phyloP scores from a whole-genome alignment of 192 early-diverging fungal species.

The Entomortierella beljakovae region DNA sequence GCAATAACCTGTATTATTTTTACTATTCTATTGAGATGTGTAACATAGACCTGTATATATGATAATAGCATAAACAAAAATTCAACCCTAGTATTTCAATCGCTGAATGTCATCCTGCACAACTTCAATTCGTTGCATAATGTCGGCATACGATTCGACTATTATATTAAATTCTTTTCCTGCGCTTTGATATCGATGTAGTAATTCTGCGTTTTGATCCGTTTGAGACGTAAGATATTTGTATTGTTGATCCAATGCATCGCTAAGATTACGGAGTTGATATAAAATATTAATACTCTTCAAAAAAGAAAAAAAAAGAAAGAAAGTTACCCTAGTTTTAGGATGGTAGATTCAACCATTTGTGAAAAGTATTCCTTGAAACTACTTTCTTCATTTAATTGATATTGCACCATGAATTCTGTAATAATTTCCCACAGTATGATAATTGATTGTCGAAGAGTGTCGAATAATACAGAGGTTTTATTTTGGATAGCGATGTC shows the following conservation, averaged over 20 bases:
- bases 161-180: slow-evolving; percentile 47
- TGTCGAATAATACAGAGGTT: slow-evolving; percentile 10
- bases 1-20: background rate
- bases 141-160: slow-evolving; percentile 35
- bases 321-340: slow-evolving; percentile 31
- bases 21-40: background rate
- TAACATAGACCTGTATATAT: too few relatives aligned
- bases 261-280: background rate
- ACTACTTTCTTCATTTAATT: slow-evolving; percentile 21
- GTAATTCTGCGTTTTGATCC: slow-evolving; percentile 12
- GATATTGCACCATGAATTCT: slow-evolving; percentile 41
- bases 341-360: slow-evolving; percentile 20
- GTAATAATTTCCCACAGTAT: slow-evolving; percentile 36
- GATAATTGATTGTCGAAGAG: slow-evolving; percentile 11
- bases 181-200: slow-evolving; percentile 31
- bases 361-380: slow-evolving; percentile 38
- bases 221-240: slow-evolving; percentile 5
- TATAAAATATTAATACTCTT: background rate
- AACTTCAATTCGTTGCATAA: slow-evolving; percentile 33
- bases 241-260: slow-evolving; percentile 7
- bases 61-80: too few relatives aligned
- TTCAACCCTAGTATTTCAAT: too few relatives aligned
- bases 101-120: slow-evolving; percentile 46
- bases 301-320: slow-evolving; percentile 10
- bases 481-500: slow-evolving; percentile 5